Percentiles rank a stretch among this genome's conserved stretches.
phyloP scores from a whole-genome alignment of 2,329 filamentous ascomycete species.

The Cytospora paraplurivora region DNA sequence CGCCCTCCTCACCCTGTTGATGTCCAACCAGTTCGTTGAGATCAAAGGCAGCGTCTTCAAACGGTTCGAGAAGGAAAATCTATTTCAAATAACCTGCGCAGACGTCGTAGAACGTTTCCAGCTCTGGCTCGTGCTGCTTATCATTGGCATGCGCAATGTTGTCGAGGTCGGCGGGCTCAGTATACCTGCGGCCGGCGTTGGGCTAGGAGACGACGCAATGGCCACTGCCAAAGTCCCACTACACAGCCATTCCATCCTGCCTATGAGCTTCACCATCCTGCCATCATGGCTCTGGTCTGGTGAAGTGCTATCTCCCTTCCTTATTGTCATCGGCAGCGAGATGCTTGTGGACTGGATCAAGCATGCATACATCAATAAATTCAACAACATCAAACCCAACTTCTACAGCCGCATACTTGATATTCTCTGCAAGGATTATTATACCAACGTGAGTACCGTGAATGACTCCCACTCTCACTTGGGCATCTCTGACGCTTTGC shows the following conservation, averaged over 20 bases:
- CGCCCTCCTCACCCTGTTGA: conserved; percentile 83
- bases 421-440: conserved; percentile 95
- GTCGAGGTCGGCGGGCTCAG: conserved; percentile 91
- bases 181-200: conserved; percentile 56
- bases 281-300: conserved; percentile 77
- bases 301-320: conserved; percentile 87
- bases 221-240: conserved; percentile 61
- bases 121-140: conserved; percentile 94
- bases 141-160: conserved; percentile 94
- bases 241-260: conserved; percentile 74
- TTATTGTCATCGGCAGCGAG: conserved; percentile 92
- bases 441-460: conserved; percentile 70
- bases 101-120: conserved; percentile 98
- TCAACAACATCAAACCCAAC: conserved; percentile 92
- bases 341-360: conserved; percentile 98
- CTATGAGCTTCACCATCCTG: conserved; percentile 86
- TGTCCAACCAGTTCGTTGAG: conserved; percentile 98
- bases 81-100: conserved; percentile 94
- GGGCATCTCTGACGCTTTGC: conserved; percentile 22
- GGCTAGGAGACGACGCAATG: conserved; percentile 47
- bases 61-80: conserved; percentile 95
- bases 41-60: conserved; percentile 99
- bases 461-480: not conserved
- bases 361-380: conserved; percentile 96
- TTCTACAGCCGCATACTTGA: conserved; percentile 91